Conservation (phyloP, 2,329 filamentous ascomycete genomes). For the Thermoascus crustaceus region DNA sequence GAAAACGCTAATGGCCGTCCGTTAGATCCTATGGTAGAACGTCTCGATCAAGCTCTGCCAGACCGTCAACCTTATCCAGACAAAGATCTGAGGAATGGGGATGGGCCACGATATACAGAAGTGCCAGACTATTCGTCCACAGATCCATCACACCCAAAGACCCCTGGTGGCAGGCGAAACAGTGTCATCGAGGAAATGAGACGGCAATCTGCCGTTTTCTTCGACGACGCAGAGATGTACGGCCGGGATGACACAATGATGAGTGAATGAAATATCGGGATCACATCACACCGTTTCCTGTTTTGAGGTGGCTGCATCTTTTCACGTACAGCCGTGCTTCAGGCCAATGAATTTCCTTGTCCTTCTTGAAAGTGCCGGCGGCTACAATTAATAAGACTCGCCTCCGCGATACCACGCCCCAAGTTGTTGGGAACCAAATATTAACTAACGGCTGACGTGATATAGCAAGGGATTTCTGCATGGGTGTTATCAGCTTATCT, state of each 20-base stretch:
- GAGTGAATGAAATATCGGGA: conserved; percentile 8
- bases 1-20: conserved; percentile 3
- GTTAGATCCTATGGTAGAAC: conserved; percentile 14
- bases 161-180: conserved; percentile 15
- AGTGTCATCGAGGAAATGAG: conserved; percentile 37
- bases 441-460: too few species aligned
- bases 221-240: conserved; percentile 33
- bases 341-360: too few species aligned
- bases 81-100: too few species aligned
- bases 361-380: too few species aligned
- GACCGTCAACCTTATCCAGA: conserved; percentile 3
- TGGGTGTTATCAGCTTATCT: too few species aligned
- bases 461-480: too few species aligned
- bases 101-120: conserved; percentile 2
- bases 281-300: too few species aligned
- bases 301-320: too few species aligned
- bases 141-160: conserved; percentile 12
- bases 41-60: conserved; percentile 13
- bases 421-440: too few species aligned
- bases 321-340: too few species aligned
- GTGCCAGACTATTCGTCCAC: conserved; percentile 4
- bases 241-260: conserved; percentile 17
- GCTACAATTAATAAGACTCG: too few species aligned
- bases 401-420: too few species aligned
- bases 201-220: conserved; percentile 41